Evolutionary conservation across 2,329 filamentous ascomycete genomes (phyloP).

Genomic region (Ceratocystis harringtonii): DNA sequence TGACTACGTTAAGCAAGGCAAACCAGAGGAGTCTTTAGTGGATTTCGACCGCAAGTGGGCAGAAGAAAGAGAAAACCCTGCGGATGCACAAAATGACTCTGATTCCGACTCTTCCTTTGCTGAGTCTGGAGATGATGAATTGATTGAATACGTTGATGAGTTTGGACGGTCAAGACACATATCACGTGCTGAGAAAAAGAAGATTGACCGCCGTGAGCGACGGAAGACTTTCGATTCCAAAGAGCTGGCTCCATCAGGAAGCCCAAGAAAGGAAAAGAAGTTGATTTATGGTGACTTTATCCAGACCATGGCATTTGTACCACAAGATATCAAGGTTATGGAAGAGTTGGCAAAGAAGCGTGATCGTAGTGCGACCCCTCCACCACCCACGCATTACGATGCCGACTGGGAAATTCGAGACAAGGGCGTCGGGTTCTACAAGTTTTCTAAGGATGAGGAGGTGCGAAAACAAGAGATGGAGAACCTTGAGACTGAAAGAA

Average conservation of each 20-base stretch:
- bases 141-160: constrained; percentile 83
- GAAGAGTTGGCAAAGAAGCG: constrained; percentile 60
- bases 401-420: constrained; percentile 67
- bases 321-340: constrained; percentile 59
- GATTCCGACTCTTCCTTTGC: constrained; percentile 18
- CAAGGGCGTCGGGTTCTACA: constrained; percentile 83
- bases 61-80: constrained; percentile 40
- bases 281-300: constrained; percentile 70
- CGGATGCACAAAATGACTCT: constrained; percentile 29
- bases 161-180: constrained; percentile 70
- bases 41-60: constrained; percentile 97
- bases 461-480: constrained; percentile 57
- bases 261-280: background rate
- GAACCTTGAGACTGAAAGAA: constrained; percentile 49
- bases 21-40: constrained; percentile 53
- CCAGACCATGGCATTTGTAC: constrained; percentile 69
- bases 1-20: constrained; percentile 57
- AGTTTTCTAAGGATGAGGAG: constrained; percentile 65
- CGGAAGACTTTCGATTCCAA: constrained; percentile 13
- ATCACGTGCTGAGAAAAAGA: constrained; percentile 52
- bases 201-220: constrained; percentile 38
- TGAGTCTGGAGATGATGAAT: constrained; percentile 34
- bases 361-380: constrained; percentile 67
- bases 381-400: constrained; percentile 71
- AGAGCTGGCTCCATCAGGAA: constrained; percentile 42